Conservation (phyloP, 495 filamentous ascomycete species). For the Lasiosphaeria miniovina region DNA sequence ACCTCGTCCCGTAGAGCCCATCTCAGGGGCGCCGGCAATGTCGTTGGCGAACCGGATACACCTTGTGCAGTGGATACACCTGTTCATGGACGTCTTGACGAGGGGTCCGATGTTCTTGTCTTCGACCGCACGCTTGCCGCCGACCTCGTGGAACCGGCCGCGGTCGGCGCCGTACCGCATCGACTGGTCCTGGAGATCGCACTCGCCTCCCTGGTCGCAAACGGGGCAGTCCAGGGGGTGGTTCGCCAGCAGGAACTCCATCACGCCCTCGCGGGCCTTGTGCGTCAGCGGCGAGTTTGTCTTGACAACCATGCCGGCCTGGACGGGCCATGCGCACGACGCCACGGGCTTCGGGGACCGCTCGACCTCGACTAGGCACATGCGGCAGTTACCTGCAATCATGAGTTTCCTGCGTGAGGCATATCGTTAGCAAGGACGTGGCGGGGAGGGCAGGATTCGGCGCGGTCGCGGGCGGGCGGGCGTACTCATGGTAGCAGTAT, state of each 20-base stretch:
- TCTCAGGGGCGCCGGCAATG: conserved; percentile 89
- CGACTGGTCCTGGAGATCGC: conserved; percentile 97
- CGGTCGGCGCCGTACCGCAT: conserved; percentile 97
- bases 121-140: conserved; percentile 93
- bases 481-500: conserved; percentile 98
- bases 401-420: conserved; percentile 72
- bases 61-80: conserved; percentile 97
- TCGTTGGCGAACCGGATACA: conserved; percentile 98
- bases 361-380: conserved; percentile 99
- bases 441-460: conserved; percentile 11
- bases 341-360: conserved; percentile 92
- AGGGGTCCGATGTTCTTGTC: conserved; percentile 99
- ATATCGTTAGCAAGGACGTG: conserved; percentile 31
- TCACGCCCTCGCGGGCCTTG: conserved; percentile 96
- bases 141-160: conserved; percentile 91
- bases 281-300: conserved; percentile 93
- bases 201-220: conserved; percentile 98
- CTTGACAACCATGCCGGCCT: conserved; percentile 98
- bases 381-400: conserved; percentile 99
- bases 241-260: conserved; percentile 97
- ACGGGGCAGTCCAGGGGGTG: conserved; percentile 97
- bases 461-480: conserved; percentile 13
- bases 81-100: conserved; percentile 99
- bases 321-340: conserved; percentile 98
- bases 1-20: conserved; percentile 90